phyloP scores from a whole-genome alignment of 306 rosid genomes.

The Sechiopsis laciniata region DNA sequence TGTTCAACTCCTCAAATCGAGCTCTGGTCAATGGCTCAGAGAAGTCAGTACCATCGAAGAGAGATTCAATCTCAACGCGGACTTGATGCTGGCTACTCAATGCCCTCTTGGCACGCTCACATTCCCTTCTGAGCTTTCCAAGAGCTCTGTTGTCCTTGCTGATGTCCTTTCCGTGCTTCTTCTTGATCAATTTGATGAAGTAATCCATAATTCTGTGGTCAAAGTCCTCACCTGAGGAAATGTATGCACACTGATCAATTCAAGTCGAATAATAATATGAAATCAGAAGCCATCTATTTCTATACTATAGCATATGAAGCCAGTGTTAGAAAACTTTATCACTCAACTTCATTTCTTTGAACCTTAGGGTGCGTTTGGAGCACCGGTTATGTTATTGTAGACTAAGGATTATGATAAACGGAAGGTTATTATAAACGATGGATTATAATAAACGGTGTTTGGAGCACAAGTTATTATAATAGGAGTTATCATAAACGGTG shows the following conservation, averaged over 20 bases:
- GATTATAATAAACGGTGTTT: too few species aligned
- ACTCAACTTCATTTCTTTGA: too few species aligned
- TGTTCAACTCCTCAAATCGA: slow-evolving; percentile 92
- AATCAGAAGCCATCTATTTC: neutral
- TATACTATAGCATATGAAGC: neutral
- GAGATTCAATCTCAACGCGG: slow-evolving; percentile 97
- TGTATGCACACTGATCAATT: neutral
- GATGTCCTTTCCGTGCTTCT: slow-evolving; percentile 86
- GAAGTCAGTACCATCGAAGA: slow-evolving; percentile 77
- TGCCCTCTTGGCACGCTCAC: slow-evolving; percentile 97
- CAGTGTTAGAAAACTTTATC: neutral
- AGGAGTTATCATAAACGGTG: too few species aligned
- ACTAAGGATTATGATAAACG: too few species aligned
- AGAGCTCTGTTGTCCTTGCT: slow-evolving; percentile 98
- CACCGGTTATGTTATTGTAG: too few species aligned
- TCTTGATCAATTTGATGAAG: slow-evolving; percentile 96
- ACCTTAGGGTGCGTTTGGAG: too few species aligned
- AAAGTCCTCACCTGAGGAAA: slow-evolving; percentile 75
- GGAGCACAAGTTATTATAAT: too few species aligned
- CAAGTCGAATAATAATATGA: neutral
- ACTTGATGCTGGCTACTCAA: slow-evolving; percentile 98
- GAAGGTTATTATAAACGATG: too few species aligned
- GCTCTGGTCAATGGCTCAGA: slow-evolving; percentile 93
- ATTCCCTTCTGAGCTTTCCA: slow-evolving; percentile 89
- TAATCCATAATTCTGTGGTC: slow-evolving; percentile 91